A percentile compares a stretch with the other conserved stretches of the same genome.
Evolutionary conservation across 2,329 filamentous ascomycete genomes (phyloP).

Genomic region (Colletotrichum aenigma): DNA sequence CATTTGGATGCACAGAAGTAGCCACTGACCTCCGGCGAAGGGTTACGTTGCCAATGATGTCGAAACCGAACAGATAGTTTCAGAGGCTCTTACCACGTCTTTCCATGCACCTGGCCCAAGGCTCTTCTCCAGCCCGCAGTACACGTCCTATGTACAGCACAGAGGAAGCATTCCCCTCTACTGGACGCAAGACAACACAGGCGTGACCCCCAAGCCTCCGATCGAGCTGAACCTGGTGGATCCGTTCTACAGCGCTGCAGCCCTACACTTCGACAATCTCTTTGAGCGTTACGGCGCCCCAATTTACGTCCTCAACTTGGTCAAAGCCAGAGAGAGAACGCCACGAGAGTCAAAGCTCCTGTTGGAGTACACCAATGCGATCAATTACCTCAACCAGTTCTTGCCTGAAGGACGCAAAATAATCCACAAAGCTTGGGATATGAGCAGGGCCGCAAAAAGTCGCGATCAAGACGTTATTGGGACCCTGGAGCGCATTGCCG

Average conservation of each 20-base stretch:
- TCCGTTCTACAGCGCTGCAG: conserved; percentile 92
- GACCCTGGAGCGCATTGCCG: conserved; percentile 86
- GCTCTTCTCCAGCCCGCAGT: conserved; percentile 86
- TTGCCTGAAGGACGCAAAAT: conserved; percentile 85
- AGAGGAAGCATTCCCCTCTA: conserved; percentile 95
- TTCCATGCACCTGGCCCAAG: conserved; percentile 90
- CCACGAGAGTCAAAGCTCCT: conserved; percentile 92
- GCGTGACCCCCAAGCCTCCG: conserved; percentile 93
- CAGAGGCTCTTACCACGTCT: conserved; percentile 90
- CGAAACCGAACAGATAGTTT: conserved; percentile 97
- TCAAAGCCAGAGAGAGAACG: conserved; percentile 86
- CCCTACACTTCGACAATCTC: conserved; percentile 91
- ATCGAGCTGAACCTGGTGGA: conserved; percentile 96
- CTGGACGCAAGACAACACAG: conserved; percentile 96
- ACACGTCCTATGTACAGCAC: conserved; percentile 96
- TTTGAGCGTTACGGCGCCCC: conserved; percentile 94
- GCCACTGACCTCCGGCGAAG: conserved; percentile 25
- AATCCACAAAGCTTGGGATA: conserved; percentile 95
- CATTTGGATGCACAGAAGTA: no score
- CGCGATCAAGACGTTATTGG: conserved; percentile 94
- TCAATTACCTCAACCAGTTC: conserved; percentile 94
- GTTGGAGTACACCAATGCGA: conserved; percentile 83
- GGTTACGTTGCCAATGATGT: conserved; percentile 98
- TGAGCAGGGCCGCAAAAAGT: conserved; percentile 93
- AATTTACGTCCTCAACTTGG: conserved; percentile 88